phyloP scores from a whole-genome alignment of 768 basidiomycete species.

The Termitomyces sp. region DNA sequence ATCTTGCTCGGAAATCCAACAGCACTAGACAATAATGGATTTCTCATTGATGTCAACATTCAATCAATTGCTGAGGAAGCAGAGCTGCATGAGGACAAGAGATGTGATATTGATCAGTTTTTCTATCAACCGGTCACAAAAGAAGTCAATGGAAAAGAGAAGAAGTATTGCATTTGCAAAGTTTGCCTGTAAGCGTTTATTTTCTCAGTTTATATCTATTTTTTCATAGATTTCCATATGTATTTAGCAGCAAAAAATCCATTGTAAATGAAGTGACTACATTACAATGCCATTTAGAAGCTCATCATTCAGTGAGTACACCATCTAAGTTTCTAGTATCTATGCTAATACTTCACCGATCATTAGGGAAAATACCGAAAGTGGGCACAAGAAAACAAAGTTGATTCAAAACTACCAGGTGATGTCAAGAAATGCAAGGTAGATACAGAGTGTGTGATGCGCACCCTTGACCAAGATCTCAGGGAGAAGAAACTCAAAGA shows the following conservation, averaged over 20 bases:
- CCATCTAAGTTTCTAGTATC: too few species aligned
- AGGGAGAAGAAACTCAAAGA: too few species aligned
- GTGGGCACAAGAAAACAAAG: background rate
- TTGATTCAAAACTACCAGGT: background rate
- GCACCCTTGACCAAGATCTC: background rate
- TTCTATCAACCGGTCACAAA: background rate
- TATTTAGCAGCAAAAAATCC: too few species aligned
- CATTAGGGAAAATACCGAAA: too few species aligned
- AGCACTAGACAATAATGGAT: too few species aligned
- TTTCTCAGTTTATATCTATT: too few species aligned
- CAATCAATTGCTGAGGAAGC: too few species aligned
- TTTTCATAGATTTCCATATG: too few species aligned
- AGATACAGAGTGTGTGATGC: background rate
- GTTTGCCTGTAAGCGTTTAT: background rate
- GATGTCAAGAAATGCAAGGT: background rate
- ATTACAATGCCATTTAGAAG: background rate
- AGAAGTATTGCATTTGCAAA: background rate
- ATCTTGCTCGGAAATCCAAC: too few species aligned
- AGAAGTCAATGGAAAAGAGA: background rate
- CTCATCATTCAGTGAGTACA: background rate
- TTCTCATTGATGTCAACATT: too few species aligned
- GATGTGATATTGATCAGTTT: background rate
- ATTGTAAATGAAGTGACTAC: background rate
- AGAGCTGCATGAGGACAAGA: background rate
- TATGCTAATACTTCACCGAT: too few species aligned